phyloP scores from a whole-genome alignment of 2,329 filamentous ascomycete species.

The Hypoxylon rubiginosum region DNA sequence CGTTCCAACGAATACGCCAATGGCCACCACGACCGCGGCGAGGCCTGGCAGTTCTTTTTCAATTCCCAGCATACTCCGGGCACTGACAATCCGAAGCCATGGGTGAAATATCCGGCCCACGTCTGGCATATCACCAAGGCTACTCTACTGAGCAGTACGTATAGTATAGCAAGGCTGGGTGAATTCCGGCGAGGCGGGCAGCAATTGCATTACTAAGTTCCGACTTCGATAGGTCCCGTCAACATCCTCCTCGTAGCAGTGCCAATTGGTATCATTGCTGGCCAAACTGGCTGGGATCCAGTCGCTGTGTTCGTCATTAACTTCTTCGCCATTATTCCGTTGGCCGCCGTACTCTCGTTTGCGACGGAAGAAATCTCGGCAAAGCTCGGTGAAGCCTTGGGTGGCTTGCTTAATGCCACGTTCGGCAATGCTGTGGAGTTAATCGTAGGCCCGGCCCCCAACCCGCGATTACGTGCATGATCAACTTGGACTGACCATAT shows the following conservation, averaged over 20 bases:
- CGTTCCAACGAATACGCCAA: slow-evolving; percentile 25
- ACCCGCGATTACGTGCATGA: slow-evolving; percentile 26
- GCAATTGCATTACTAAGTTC: slow-evolving; percentile 34
- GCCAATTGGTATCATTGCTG: slow-evolving; percentile 78
- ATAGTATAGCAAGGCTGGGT: slow-evolving; percentile 47
- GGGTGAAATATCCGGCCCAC: slow-evolving; percentile 62
- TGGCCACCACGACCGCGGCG: slow-evolving; percentile 47
- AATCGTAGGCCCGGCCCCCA: slow-evolving; percentile 67
- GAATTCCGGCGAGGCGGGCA: background rate
- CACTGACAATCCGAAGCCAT: slow-evolving; percentile 61
- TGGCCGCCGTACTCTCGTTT: slow-evolving; percentile 80
- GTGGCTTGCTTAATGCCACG: slow-evolving; percentile 80
- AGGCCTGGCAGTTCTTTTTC: slow-evolving; percentile 61
- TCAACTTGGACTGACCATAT: slow-evolving; percentile 34
- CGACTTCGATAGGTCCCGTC: slow-evolving; percentile 63
- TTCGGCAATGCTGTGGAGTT: slow-evolving; percentile 86
- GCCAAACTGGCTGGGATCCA: slow-evolving; percentile 72
- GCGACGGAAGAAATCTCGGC: slow-evolving; percentile 82
- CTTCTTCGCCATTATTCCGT: slow-evolving; percentile 83
- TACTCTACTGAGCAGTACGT: slow-evolving; percentile 69
- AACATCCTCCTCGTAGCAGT: slow-evolving; percentile 82
- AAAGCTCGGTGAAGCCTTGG: slow-evolving; percentile 79
- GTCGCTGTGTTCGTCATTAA: slow-evolving; percentile 81
- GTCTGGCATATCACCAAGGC: slow-evolving; percentile 70
- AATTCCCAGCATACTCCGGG: slow-evolving; percentile 66